Conservation (phyloP, 257 asterid species). For the Cinchona pubescens region DNA sequence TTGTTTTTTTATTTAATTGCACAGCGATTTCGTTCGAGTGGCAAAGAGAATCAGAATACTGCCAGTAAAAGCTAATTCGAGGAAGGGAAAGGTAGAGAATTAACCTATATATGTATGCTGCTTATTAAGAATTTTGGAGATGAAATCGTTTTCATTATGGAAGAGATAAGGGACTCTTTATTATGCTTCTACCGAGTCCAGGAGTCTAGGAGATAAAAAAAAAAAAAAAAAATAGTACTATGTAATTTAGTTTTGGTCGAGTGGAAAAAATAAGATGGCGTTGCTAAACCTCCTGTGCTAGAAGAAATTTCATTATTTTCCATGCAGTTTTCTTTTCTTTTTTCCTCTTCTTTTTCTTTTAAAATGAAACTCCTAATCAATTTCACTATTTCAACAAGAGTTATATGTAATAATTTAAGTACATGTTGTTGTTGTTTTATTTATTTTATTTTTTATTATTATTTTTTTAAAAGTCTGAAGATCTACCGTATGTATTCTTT, state of each 20-base stretch:
- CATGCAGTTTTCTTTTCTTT: not conserved
- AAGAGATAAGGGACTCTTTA: not conserved
- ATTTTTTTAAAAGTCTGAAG: too few relatives aligned
- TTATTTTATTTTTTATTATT: too few relatives aligned
- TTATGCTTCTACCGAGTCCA: not conserved
- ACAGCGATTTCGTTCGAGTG: slow-evolving; percentile 78
- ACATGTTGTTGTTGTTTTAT: too few relatives aligned
- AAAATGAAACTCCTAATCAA: not conserved
- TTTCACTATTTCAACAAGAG: not conserved
- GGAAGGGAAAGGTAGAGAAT: slow-evolving; percentile 34
- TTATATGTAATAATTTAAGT: not conserved
- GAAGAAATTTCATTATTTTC: not conserved
- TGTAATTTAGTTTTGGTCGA: not conserved
- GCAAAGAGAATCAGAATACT: slow-evolving; percentile 74
- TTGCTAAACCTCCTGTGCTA: not conserved
- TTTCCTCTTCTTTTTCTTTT: not conserved
- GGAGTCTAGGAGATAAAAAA: not conserved
- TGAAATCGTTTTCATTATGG: not conserved
- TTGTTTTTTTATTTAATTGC: not conserved
- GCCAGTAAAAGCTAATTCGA: slow-evolving; percentile 57
- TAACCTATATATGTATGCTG: not conserved
- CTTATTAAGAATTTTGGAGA: not conserved
- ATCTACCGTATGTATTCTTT: too few relatives aligned
- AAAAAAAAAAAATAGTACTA: not conserved
- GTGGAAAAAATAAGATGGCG: not conserved